Base-by-base conservation (phyloP, 768 basidiomycete species). In the Mycena floridula region DNA sequence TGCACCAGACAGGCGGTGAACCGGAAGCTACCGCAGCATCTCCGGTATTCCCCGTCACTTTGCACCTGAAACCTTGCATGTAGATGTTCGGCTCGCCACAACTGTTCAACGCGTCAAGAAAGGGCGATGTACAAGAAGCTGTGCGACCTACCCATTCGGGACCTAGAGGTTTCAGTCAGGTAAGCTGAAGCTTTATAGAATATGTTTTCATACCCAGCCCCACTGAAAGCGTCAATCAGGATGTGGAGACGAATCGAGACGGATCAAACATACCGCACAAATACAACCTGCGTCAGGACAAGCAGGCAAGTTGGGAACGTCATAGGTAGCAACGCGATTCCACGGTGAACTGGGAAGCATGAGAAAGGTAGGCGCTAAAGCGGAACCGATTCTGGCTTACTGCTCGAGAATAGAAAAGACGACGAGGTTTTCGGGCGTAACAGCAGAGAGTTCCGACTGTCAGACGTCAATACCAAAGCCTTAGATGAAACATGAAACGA, bases 61-160 rank as follows among this genome's bases (percentile, higher is more conserved):
- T 69, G 48, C 72, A 73, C 43, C 59, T 56, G 46, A 59, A 66
- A 25, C 60, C 62, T 25, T 61, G 50, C 68, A 72, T 72, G 49
- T 72, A 74, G 55, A 74, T 74, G 50, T 72, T 72, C 3, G 69
- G 65, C 45, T 65, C 59, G 5, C 71, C 72, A 42, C 71, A 70
- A 1, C 65, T 63, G 26, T 54, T 9, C 25, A 38, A 30, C 25
- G 40, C 23, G 40, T 28, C 18, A 12, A n/a, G 25, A 11, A 21
- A 26, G 22, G 47, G 26, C 45, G 45, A 41, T 49, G n/a, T n/a
- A 45, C 6, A 52, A 49, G 5, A 57, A 9, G 20, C 26, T 28
- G 40, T 25, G 39, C n/a, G n/a, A n/a, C 25, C 25, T n/a, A 53
- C 38, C 56, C 56, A 25, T 61, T 57, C 7, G 58, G 47, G 13